Conservation (phyloP, 1,284 basidiomycete species). For the Ceratobasidium sp. region DNA sequence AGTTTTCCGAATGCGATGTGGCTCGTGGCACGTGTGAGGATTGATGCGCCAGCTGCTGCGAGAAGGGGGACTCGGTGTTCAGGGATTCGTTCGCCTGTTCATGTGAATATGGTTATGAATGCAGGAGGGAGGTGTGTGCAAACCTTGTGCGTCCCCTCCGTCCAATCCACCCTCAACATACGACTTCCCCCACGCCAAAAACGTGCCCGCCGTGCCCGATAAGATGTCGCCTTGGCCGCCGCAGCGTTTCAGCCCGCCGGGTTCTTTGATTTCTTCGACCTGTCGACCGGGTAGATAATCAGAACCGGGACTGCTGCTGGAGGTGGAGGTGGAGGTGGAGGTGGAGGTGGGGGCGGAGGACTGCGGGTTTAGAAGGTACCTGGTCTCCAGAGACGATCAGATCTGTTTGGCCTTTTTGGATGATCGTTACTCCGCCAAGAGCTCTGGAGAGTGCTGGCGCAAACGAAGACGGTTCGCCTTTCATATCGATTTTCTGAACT, state of each 20-base stretch:
- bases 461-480: constrained; percentile 48
- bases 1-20: constrained; percentile 78
- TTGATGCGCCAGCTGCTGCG: constrained; percentile 88
- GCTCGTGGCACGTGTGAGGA: constrained; percentile 88
- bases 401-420: constrained; percentile 90
- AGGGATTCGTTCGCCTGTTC: constrained; percentile 60
- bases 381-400: constrained; percentile 60
- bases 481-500: constrained; percentile 43
- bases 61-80: constrained; percentile 79
- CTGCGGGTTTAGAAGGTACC: constrained; percentile 18
- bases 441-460: constrained; percentile 62
- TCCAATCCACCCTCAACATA: constrained; percentile 85
- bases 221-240: constrained; percentile 97
- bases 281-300: constrained; percentile 55
- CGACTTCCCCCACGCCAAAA: constrained; percentile 94
- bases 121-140: not conserved
- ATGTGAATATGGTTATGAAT: not conserved
- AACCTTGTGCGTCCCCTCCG: constrained; percentile 57
- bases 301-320: not conserved
- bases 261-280: constrained; percentile 72
- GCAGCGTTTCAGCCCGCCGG: constrained; percentile 90
- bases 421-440: constrained; percentile 88
- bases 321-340: not conserved
- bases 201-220: constrained; percentile 86
- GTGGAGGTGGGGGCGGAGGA: not conserved